phyloP scores from a whole-genome alignment of 2,329 filamentous ascomycete genomes.

The Bipolaris victoriae region DNA sequence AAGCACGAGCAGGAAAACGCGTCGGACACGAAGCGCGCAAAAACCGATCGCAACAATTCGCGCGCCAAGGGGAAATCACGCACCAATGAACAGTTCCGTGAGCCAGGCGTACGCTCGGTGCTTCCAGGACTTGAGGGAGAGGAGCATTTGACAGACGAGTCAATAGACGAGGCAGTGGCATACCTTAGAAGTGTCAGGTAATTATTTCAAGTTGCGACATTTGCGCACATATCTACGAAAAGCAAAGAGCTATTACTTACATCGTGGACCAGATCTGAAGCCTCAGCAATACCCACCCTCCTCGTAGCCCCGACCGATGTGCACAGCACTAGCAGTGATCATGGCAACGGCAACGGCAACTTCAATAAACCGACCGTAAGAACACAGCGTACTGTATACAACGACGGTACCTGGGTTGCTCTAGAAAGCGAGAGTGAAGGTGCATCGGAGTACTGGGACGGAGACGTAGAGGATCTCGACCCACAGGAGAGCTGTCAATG shows the following conservation, averaged over 20 bases:
- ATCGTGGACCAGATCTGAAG: conserved; percentile 67
- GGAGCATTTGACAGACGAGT: conserved; percentile 35
- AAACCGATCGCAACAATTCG: conserved; percentile 9
- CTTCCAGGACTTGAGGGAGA: conserved; percentile 39
- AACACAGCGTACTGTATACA: conserved; percentile 67
- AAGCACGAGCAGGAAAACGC: conserved; percentile 29
- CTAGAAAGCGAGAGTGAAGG: conserved; percentile 47
- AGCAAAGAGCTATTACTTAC: conserved; percentile 17
- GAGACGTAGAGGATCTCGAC: conserved; percentile 16
- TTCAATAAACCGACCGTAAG: conserved; percentile 57
- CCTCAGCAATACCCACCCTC: conserved; percentile 73
- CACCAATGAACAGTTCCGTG: conserved; percentile 13
- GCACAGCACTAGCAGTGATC: conserved; percentile 19
- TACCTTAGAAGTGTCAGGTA: conserved; percentile 47
- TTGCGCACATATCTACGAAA: background rate
- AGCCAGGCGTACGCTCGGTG: conserved; percentile 38
- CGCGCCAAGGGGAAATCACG: conserved; percentile 7
- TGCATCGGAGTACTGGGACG: conserved; percentile 20
- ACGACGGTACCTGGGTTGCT: conserved; percentile 78
- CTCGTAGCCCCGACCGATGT: conserved; percentile 59
- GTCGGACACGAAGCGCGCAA: conserved; percentile 25
- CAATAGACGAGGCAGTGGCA: conserved; percentile 38
- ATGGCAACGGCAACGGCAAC: background rate
- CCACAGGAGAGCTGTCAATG: conserved; percentile 72
- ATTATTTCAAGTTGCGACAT: conserved; percentile 1